Percentiles rank a stretch among this genome's conserved stretches.
These are phyloP conservation scores for Coemansia sp. DNA, from an alignment of 371 early-diverging fungal species.

Conservation along the genomic window DNA sequence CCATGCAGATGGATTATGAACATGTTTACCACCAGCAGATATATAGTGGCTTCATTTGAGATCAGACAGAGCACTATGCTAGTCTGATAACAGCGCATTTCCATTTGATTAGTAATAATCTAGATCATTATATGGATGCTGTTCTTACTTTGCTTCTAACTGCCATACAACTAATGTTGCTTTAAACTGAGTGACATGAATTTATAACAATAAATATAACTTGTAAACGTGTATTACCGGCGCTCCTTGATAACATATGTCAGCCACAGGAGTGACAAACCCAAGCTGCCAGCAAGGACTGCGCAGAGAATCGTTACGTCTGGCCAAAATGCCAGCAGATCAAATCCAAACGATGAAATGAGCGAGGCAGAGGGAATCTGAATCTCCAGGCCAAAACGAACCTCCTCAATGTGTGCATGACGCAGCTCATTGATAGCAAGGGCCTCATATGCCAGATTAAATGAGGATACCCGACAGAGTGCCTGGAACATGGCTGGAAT, in stretches of 20 bases:
- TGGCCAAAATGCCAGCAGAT: conserved; percentile 79
- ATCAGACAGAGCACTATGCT: too few species aligned
- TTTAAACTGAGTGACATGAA: neutral
- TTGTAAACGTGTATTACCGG: conserved; percentile 51
- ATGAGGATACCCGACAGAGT: conserved; percentile 80
- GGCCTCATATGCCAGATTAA: conserved; percentile 88
- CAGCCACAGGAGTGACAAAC: conserved; percentile 76
- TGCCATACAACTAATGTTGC: too few species aligned
- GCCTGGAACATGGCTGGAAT: conserved; percentile 76
- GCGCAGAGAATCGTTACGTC: conserved; percentile 69
- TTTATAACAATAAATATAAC: neutral
- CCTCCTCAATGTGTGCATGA: conserved; percentile 73
- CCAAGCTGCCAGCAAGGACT: conserved; percentile 64
- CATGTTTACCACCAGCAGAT: too few species aligned
- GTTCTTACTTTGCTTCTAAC: too few species aligned
- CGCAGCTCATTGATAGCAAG: conserved; percentile 83
- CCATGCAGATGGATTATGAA: too few species aligned
- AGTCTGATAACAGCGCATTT: too few species aligned
- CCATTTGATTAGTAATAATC: too few species aligned
- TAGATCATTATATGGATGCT: too few species aligned
- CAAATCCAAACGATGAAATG: conserved; percentile 87
- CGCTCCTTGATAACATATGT: conserved; percentile 82
- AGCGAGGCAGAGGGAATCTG: conserved; percentile 86
- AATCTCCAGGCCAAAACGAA: conserved; percentile 77
- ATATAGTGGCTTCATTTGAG: too few species aligned